Conservation (phyloP, 108 stramenopile species). For the Conticribra weissflogii region DNA sequence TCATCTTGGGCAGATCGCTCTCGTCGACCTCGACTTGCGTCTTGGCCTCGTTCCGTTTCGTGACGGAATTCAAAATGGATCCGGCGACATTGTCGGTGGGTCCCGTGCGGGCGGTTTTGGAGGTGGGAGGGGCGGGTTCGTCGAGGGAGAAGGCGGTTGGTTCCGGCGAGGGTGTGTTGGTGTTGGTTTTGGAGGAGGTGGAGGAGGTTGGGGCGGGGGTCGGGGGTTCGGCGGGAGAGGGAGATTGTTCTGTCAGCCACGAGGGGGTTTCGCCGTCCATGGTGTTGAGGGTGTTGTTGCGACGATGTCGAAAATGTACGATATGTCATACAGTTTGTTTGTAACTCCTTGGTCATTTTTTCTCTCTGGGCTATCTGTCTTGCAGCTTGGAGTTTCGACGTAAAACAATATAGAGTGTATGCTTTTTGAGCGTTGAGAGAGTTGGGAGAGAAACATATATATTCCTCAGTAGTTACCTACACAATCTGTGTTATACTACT, state of each 20-base stretch:
- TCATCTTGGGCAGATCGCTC: constrained; percentile 68
- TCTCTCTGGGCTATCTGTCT: too few relatives aligned
- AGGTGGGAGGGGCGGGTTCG: constrained; percentile 15
- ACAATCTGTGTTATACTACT: too few relatives aligned
- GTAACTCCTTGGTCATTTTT: too few relatives aligned
- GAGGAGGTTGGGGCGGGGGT: constrained; percentile 16
- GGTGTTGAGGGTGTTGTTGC: not conserved
- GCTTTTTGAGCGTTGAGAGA: too few relatives aligned
- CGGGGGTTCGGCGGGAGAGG: constrained; percentile 8
- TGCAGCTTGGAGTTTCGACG: too few relatives aligned
- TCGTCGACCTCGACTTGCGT: constrained; percentile 49
- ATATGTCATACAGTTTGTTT: too few relatives aligned
- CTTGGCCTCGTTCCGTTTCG: not conserved
- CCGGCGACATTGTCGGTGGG: constrained; percentile 48
- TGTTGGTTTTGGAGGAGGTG: constrained; percentile 6
- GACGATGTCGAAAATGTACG: not conserved
- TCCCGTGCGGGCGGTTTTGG: constrained; percentile 20
- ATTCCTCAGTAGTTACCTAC: too few relatives aligned
- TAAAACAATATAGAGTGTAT: too few relatives aligned
- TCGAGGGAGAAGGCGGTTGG: constrained; percentile 29
- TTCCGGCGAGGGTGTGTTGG: constrained; percentile 4
- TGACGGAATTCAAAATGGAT: constrained; percentile 25
- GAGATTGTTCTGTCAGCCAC: too few relatives aligned
- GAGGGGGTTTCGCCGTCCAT: constrained; percentile 50
- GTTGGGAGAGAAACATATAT: too few relatives aligned